Base-by-base conservation (phyloP, 139 green algal genomes). In the Chlamydomonas asymmetrica region DNA sequence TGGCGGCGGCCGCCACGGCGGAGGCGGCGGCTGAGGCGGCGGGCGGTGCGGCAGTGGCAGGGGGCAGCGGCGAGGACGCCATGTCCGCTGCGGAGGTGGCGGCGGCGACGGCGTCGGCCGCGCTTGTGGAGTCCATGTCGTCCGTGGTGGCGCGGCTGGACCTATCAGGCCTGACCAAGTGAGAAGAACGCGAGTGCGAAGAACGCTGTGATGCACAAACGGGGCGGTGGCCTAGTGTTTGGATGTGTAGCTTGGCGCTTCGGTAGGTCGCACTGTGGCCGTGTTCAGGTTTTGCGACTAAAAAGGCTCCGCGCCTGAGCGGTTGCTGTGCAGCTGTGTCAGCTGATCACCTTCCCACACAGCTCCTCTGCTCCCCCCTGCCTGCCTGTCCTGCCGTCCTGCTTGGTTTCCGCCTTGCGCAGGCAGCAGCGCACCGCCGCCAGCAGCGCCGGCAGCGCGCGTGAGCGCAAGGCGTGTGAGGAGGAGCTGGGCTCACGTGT, bases 401-500 rank as follows among this genome's bases (percentile, higher is more conserved):
- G n/a, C n/a, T n/a, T n/a, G n/a, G n/a, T n/a, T n/a, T n/a, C n/a
- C n/a, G n/a, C n/a, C n/a, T n/a, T n/a, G n/a, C n/a, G n/a, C 20
- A 69, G 70, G 31, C 61, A 78, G 57, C 79, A 92, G 48, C 81
- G 76, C 43, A 40, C 63, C 1, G 66, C 75, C 13, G 27, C 34
- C 10, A 63, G 76, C 43, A 40, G 60, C 1, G 66, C 75, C 13
- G 27, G 34, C 10, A 63, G 43, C 34, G 34, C 49, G 3, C 40
- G 37, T 7, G 85, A 89, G 70, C 70, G 78, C 0, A 75, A 86
- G 27, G 39, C 62, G 29, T 54, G 84, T 45, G 72, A 71, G 4
- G 31, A 7, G 6, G 74, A 89, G 31, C 70, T 87, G 31, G 37
- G 29, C 23, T 49, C 56, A 4, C 70, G 74, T 49, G 86, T 92